Evolutionary conservation across 164 flowering plant genomes (phyloP).

Genomic region (Aristolochia contorta): DNA sequence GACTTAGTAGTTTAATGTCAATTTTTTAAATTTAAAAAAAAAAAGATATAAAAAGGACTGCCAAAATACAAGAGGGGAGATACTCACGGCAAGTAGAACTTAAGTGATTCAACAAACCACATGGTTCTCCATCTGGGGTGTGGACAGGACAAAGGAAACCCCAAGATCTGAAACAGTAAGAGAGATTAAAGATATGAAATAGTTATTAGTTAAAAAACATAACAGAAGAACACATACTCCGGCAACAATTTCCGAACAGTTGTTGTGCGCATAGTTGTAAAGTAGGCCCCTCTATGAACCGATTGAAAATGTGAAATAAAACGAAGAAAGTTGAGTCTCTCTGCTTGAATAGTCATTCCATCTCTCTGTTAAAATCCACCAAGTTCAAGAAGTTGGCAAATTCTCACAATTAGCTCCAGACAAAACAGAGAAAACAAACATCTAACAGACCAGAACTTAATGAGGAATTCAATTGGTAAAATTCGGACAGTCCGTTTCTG

Average conservation of each 20-base stretch:
- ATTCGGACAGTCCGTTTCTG: too few relatives aligned
- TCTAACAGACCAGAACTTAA: too few relatives aligned
- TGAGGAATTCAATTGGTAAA: too few relatives aligned
- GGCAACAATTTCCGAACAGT: slow-evolving; percentile 95
- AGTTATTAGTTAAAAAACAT: not conserved
- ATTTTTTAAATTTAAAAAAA: not conserved
- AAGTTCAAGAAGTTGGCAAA: not conserved
- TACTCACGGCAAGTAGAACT: slow-evolving; percentile 69
- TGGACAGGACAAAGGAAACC: slow-evolving; percentile 98
- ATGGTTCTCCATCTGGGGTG: slow-evolving; percentile 96
- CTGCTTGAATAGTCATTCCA: slow-evolving; percentile 79
- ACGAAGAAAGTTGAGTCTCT: slow-evolving; percentile 84
- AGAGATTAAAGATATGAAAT: not conserved
- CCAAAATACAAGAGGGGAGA: too few relatives aligned
- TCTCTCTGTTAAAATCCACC: slow-evolving; percentile 34
- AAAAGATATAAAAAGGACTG: not conserved
- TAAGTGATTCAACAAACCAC: slow-evolving; percentile 93
- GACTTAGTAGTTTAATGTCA: too few relatives aligned
- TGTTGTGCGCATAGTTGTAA: slow-evolving; percentile 89
- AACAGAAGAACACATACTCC: slow-evolving; percentile 46
- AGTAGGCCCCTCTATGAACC: slow-evolving; percentile 90
- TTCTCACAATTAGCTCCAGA: too few relatives aligned
- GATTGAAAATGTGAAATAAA: slow-evolving; percentile 87
- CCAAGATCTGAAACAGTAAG: slow-evolving; percentile 57
- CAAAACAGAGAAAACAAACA: too few relatives aligned